A percentile compares a stretch with the other conserved stretches of the same genome.
These are phyloP conservation scores for Capsicum pubescens DNA, from an alignment of 257 asterid genomes.

Conservation along the genomic window DNA sequence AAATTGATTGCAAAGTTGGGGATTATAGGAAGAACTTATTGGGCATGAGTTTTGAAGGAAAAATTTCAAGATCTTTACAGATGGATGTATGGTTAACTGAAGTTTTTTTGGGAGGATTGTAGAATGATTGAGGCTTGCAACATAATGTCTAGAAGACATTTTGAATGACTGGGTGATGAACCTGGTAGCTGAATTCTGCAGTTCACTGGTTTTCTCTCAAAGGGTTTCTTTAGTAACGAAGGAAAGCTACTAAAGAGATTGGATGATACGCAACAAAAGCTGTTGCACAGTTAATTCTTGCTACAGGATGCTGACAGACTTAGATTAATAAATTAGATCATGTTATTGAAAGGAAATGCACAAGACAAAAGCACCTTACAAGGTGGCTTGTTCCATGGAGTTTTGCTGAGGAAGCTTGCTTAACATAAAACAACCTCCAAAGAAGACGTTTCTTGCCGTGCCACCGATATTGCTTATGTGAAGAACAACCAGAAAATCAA, in stretches of 20 bases:
- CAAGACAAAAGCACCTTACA: background rate
- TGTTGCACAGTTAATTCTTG: background rate
- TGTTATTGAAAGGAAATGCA: background rate
- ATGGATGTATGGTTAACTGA: background rate
- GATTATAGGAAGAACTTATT: conserved; percentile 7
- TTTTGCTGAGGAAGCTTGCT: background rate
- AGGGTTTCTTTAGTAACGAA: background rate
- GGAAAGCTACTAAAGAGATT: background rate
- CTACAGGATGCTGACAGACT: background rate
- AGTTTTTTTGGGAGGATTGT: background rate
- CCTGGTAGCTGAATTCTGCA: background rate
- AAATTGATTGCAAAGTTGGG: background rate
- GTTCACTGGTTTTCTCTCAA: background rate
- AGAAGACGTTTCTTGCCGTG: background rate
- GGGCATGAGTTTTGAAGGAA: background rate
- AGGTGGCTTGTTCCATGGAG: conserved; percentile 2
- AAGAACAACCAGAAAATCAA: background rate
- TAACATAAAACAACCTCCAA: background rate
- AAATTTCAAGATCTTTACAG: conserved; percentile 11
- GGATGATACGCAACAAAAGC: background rate
- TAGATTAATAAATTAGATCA: background rate
- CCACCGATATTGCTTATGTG: background rate
- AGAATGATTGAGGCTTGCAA: background rate
- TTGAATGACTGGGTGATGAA: background rate
- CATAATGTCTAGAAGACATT: background rate